Base-by-base conservation (phyloP, 164 flowering plant genomes). In the Kalanchoe fedtschenkoi region DNA sequence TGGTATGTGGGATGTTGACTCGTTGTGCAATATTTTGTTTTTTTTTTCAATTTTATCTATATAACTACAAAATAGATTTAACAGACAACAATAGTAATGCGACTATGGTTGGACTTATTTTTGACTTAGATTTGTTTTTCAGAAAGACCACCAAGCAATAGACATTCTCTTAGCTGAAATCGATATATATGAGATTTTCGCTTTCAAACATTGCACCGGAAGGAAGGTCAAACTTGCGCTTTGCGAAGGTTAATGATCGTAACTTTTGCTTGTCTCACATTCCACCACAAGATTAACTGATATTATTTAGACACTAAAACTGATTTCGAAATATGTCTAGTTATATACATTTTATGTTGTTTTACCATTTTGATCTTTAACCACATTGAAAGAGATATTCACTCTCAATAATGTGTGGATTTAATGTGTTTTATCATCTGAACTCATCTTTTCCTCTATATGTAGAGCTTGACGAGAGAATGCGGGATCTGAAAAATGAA, bases 131-230 rank as follows among this genome's bases (percentile, higher is more conserved):
- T 46, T 3, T 32, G 43, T 37, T 13, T 69, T 64, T 61, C 89
- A 93, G 97, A 81, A 84, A 70, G 97, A 90, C 62, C 97, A 93
- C 72, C 91, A 90, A 37, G 95, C 99, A 39, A 80, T 93, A 69
- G 97, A 93, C 75, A 83, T 90, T 68, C 95, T 93, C 58, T 74
- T 93, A 26, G 97, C 99, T 26, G 99, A 93, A 74, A 88, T 93
- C 69, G 99, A 93, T 70, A 88, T 88, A 62, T 93, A 93, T 72
- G 97, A 90, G 81, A 92, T 88, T 62, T 93, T 93, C 71, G 81
- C 95, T 51, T 93, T 93, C 78, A 93, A 88, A 65, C 97, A 93
- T 69, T 93, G 97, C 81, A 82, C 81, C 62, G 97, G 97, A 70
- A 83, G 99, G 70, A 90, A 70, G 71, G 81, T 68, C 38, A 88